Evolutionary conservation across 805 yeast genomes (phyloP).

Genomic region (Myxozyma geophila): DNA sequence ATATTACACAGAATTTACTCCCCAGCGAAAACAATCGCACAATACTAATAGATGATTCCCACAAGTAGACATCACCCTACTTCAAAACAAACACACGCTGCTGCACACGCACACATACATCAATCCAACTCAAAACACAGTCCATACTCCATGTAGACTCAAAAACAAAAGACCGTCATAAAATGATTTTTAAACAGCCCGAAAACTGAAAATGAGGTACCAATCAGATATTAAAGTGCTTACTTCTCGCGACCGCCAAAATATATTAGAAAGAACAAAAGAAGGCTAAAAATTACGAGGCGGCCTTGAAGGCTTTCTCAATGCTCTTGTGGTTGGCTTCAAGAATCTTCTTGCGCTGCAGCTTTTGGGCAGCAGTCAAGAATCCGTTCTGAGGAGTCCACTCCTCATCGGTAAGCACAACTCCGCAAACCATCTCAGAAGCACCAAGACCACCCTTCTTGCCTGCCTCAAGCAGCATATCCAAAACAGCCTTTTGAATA

Average conservation of each 20-base stretch:
- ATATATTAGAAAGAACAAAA: neutral
- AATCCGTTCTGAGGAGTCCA: slow-evolving; percentile 98
- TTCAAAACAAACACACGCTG: too few relatives aligned
- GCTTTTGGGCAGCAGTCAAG: slow-evolving; percentile 93
- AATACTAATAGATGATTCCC: too few relatives aligned
- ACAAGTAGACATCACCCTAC: too few relatives aligned
- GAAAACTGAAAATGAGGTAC: neutral
- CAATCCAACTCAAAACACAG: too few relatives aligned
- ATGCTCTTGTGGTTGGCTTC: slow-evolving; percentile 68
- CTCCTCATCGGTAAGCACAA: slow-evolving; percentile 81
- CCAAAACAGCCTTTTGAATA: slow-evolving; percentile 58
- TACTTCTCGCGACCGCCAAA: neutral
- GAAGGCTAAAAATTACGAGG: slow-evolving; percentile 1
- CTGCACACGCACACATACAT: too few relatives aligned
- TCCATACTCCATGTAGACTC: neutral
- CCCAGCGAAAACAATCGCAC: too few relatives aligned
- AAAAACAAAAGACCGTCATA: neutral
- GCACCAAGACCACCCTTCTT: slow-evolving; percentile 79
- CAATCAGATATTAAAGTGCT: neutral
- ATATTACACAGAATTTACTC: neutral
- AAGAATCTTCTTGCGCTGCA: slow-evolving; percentile 89
- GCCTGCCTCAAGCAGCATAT: slow-evolving; percentile 73
- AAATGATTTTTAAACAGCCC: neutral
- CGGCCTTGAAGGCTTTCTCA: slow-evolving; percentile 61
- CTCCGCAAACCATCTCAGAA: slow-evolving; percentile 80